Percentiles rank a stretch among this genome's conserved stretches.
Evolutionary conservation across 306 rosid species (phyloP).

Genomic region (Cicer bijugum): DNA sequence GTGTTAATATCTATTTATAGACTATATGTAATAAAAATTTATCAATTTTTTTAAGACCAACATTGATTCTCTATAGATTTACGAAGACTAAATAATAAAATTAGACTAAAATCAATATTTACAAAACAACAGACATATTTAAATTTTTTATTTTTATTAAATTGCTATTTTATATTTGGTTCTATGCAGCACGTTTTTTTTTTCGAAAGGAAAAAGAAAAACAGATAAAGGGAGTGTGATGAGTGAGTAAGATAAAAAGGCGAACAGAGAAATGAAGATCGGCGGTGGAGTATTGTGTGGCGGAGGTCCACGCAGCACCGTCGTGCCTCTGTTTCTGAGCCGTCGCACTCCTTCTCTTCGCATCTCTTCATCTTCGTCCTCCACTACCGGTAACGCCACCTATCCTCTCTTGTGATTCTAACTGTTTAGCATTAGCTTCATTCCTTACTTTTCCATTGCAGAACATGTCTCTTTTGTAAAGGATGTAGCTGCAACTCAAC

Average conservation of each 20-base stretch:
- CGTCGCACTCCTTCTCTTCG: slow-evolving; percentile 49
- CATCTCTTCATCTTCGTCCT: slow-evolving; percentile 46
- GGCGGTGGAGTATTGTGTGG: slow-evolving; percentile 71
- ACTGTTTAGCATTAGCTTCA: not conserved
- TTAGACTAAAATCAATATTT: too few relatives aligned
- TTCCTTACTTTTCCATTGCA: slow-evolving; percentile 39
- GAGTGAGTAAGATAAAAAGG: slow-evolving; percentile 25
- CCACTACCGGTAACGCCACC: slow-evolving; percentile 46
- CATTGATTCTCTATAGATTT: too few relatives aligned
- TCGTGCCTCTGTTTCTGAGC: slow-evolving; percentile 62
- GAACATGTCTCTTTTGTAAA: slow-evolving; percentile 83
- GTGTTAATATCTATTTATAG: too few relatives aligned
- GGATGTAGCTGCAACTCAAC: slow-evolving; percentile 75
- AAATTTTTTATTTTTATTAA: too few relatives aligned
- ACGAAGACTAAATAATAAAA: too few relatives aligned
- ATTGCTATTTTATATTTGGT: too few relatives aligned
- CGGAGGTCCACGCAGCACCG: slow-evolving; percentile 68
- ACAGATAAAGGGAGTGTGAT: slow-evolving; percentile 11
- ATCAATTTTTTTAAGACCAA: too few relatives aligned
- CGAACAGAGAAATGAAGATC: slow-evolving; percentile 57
- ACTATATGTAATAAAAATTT: too few relatives aligned
- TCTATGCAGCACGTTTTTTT: slow-evolving; percentile 34
- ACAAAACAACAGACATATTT: too few relatives aligned
- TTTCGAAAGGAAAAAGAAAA: not conserved
- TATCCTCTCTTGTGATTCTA: not conserved